phyloP scores from a whole-genome alignment of 805 yeast species.

The Isabelozyma pseudorhagii region DNA sequence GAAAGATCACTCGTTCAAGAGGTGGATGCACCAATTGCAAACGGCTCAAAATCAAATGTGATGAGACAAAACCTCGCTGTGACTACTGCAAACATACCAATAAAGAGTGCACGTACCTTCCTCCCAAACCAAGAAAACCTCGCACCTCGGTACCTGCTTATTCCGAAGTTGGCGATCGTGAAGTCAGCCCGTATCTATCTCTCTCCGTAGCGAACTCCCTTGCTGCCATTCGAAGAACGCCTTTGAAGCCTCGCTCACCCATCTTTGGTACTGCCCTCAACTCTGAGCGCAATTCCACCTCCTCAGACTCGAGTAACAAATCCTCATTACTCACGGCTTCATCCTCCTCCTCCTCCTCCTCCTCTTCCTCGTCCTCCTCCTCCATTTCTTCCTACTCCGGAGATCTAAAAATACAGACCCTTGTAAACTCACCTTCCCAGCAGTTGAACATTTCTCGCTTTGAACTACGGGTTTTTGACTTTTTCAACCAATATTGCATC shows the following conservation, averaged over 20 bases:
- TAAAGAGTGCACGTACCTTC: conserved; percentile 21
- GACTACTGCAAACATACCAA: conserved; percentile 30
- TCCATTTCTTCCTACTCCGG: not conserved
- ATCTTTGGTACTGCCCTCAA: not conserved
- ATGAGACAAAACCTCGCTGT: conserved; percentile 28
- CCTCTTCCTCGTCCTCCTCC: not conserved
- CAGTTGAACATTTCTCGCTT: conserved; percentile 13
- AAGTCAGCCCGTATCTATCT: not conserved
- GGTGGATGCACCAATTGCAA: conserved; percentile 8
- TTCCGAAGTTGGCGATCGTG: too few relatives aligned
- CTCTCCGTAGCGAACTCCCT: not conserved
- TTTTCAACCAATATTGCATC: conserved; percentile 26
- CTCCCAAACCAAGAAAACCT: not conserved
- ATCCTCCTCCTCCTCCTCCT: not conserved
- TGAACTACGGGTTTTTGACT: conserved; percentile 22
- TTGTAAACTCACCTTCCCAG: not conserved
- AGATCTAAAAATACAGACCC: not conserved
- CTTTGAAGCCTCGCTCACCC: not conserved
- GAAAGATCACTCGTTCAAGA: conserved; percentile 4
- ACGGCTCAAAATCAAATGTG: conserved; percentile 13
- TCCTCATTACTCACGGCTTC: not conserved
- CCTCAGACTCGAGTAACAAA: not conserved
- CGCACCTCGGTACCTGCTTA: not conserved
- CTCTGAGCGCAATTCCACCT: not conserved
- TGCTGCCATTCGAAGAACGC: not conserved